Evolutionary conservation across 2,329 filamentous ascomycete species (phyloP).

Genomic region (Sordariomycetes sp.): DNA sequence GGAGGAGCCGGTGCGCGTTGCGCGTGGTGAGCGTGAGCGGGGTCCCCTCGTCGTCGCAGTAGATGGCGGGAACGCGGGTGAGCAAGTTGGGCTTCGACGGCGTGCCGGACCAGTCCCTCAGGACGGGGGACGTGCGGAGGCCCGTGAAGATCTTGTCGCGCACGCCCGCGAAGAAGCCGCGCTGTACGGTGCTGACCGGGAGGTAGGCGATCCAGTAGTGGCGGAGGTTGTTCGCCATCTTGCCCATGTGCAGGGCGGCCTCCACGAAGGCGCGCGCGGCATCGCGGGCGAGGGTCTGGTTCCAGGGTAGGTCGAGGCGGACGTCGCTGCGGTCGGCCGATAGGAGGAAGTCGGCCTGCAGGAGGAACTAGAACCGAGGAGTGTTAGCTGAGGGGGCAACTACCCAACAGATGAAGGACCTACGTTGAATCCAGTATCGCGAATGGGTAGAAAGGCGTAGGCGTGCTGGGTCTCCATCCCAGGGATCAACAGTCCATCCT

Average conservation of each 20-base stretch:
- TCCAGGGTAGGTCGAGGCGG: constrained; percentile 11
- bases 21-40: no score
- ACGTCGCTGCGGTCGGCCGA: constrained; percentile 13
- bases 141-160: background rate
- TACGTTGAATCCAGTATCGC: constrained; percentile 12
- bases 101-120: background rate
- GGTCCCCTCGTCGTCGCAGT: no score
- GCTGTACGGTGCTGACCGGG: background rate
- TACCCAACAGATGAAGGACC: background rate
- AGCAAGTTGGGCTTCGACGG: background rate
- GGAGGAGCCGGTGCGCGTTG: no score
- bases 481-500: background rate
- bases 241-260: constrained; percentile 3
- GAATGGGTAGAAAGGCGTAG: constrained; percentile 15
- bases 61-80: no score
- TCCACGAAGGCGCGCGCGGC: background rate
- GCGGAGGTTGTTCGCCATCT: constrained; percentile 5
- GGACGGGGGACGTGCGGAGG: background rate
- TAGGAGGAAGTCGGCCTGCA: constrained; percentile 16
- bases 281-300: constrained; percentile 6
- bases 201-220: constrained; percentile 7
- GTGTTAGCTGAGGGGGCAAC: no score
- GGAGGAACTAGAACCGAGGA: no score
- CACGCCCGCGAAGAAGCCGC: background rate
- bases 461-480: constrained; percentile 8